Conservation (phyloP, 177 flowering plant species). For the Vitis hybrid region DNA sequence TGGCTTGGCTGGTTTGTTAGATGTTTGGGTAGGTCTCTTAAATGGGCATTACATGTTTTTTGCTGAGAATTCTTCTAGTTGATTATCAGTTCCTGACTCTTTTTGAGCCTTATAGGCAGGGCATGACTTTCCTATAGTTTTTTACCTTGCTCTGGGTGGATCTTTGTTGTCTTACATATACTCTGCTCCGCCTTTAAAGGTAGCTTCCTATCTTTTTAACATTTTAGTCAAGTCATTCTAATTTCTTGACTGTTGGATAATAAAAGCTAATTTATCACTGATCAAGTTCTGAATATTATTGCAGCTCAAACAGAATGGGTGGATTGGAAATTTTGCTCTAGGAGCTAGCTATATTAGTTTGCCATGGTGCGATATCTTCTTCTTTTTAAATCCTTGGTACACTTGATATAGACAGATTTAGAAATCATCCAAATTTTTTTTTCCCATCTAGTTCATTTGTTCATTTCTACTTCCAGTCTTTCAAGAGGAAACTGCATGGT, state of each 20-base stretch:
- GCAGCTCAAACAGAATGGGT: slow-evolving; percentile 98
- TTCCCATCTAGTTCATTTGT: no score
- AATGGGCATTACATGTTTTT: neutral
- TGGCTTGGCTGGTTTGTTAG: slow-evolving; percentile 74
- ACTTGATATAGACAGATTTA: neutral
- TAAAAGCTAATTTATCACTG: neutral
- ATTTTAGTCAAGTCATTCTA: neutral
- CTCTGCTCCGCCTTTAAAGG: slow-evolving; percentile 99
- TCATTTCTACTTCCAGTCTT: neutral
- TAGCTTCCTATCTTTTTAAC: slow-evolving; percentile 8
- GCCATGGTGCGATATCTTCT: slow-evolving; percentile 68
- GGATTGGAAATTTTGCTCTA: slow-evolving; percentile 95
- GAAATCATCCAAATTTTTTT: no score
- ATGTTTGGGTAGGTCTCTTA: slow-evolving; percentile 75
- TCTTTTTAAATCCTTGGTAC: neutral
- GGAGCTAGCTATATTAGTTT: slow-evolving; percentile 96
- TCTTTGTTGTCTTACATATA: slow-evolving; percentile 90
- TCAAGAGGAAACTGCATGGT: neutral
- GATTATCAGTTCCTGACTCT: slow-evolving; percentile 15
- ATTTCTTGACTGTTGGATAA: neutral
- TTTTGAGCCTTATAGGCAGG: slow-evolving; percentile 66
- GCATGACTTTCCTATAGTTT: slow-evolving; percentile 71
- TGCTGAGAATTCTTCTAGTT: neutral
- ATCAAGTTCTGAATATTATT: slow-evolving; percentile 11
- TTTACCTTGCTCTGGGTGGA: slow-evolving; percentile 95